Evolutionary conservation across 208 protist genomes (phyloP).

Genomic region (Trypanosoma brucei): DNA sequence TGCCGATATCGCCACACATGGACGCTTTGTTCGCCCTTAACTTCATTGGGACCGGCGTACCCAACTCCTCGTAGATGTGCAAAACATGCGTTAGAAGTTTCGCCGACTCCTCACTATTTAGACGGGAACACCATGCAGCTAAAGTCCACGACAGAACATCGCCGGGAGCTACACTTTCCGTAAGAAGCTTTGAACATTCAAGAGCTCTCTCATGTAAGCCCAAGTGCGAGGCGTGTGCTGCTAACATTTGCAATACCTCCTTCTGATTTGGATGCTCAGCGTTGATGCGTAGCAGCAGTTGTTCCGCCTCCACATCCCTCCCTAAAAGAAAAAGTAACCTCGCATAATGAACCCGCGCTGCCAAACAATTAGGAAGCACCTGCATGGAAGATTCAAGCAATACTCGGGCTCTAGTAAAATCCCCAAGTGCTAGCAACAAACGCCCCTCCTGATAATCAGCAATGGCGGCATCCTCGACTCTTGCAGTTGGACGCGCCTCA

Average conservation of each 20-base stretch:
- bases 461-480: conserved; percentile 49
- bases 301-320: conserved; percentile 37
- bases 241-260: conserved; percentile 79
- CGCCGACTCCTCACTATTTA: conserved; percentile 45
- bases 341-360: conserved; percentile 74
- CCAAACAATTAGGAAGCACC: conserved; percentile 53
- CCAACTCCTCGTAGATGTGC: conserved; percentile 40
- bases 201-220: conserved; percentile 66
- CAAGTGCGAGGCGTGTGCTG: conserved; percentile 38
- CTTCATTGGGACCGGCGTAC: conserved; percentile 37
- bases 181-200: conserved; percentile 54
- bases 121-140: conserved; percentile 60
- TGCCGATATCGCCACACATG: conserved; percentile 43
- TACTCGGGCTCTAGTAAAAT: conserved; percentile 43
- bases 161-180: conserved; percentile 51
- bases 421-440: conserved; percentile 47
- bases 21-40: conserved; percentile 66
- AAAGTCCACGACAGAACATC: conserved; percentile 65
- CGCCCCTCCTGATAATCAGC: conserved; percentile 82
- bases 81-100: conserved; percentile 38
- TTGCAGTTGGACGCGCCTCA: conserved; percentile 42
- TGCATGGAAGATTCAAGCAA: conserved; percentile 60
- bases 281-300: conserved; percentile 55
- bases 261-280: conserved; percentile 59
- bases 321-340: conserved; percentile 49